Evolutionary conservation across 352 stramenopile genomes (phyloP), one percentile per base, ranked within the genome.

Genomic region (Thraustotheca clavata): DNA sequence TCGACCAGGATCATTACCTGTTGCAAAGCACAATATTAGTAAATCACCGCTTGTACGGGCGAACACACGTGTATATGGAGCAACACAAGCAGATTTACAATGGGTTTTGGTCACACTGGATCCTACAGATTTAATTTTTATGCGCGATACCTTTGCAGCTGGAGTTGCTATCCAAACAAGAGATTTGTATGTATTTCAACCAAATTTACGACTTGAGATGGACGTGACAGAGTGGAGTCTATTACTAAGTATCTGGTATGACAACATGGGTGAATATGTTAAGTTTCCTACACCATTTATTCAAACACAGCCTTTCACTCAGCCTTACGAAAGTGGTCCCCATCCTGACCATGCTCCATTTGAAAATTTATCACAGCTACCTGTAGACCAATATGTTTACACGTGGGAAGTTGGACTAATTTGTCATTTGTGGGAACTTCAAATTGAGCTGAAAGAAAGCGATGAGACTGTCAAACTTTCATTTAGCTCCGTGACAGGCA

Each of bases 231-330:
- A 50, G 3, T 54, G 29, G 33, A 65, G 38, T 20, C 40, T 65
- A 27, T 11, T 65, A 0, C 26, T 65, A 2, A 65, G 57, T 33
- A 31, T 65, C 18, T 65, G 57, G 57, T 65, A 55, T 26, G 57
- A 65, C 26, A 65, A 65, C 57, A 38, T 65, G 57, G 57, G 38
- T 32, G 57, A 65, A 33, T 65, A 65, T 26, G 20, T 32, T 6
- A 43, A 65, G 33, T 65, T 65, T 16, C 57, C 57, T 9, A 12
- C 3, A 11, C 38, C 57, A 16, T 65, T 65, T 33, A 46, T 27
- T n/a, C 57, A 43, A 22, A 29, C 36, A 16, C n/a, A 14, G 3
- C 29, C 46, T 14, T 54, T 24, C 18, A 46, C 27, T 4, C 32
- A 34, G 14, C 7, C 38, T 4, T 65, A 65, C 38, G 29, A 16